A percentile compares a stretch with the other conserved stretches of the same genome.
Conservation (phyloP, 192 early-diverging fungal species). For the Funneliformis mosseae region DNA sequence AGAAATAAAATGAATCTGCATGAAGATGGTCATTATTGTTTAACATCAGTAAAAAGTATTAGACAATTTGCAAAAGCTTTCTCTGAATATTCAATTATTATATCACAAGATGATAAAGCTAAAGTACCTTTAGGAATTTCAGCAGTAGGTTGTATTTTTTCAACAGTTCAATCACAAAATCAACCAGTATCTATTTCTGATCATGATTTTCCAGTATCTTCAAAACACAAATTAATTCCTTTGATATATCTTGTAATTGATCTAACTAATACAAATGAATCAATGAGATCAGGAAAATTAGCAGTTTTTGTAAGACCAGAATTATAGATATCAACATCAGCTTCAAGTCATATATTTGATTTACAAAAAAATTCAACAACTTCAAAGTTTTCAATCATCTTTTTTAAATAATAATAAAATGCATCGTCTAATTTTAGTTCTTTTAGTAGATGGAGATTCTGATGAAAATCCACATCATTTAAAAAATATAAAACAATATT, state of each 20-base stretch:
- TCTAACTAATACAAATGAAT: background rate
- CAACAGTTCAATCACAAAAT: background rate
- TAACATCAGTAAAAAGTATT: background rate
- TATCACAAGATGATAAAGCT: background rate
- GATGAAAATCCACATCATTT: too few species aligned
- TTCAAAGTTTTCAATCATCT: too few species aligned
- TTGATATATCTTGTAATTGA: background rate
- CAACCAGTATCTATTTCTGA: background rate
- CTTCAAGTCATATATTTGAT: too few species aligned
- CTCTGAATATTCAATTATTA: background rate
- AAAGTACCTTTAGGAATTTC: background rate
- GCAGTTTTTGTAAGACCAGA: constrained; percentile 2
- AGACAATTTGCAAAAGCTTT: background rate
- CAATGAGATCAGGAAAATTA: background rate
- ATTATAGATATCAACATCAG: background rate
- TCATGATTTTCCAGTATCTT: background rate
- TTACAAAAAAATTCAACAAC: too few species aligned
- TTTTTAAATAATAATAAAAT: too few species aligned
- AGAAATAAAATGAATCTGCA: background rate
- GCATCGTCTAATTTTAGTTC: too few species aligned
- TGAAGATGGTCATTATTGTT: background rate
- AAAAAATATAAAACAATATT: too few species aligned
- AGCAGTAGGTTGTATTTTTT: background rate
- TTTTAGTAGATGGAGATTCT: too few species aligned
- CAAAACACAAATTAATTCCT: background rate